Conservation (phyloP, 139 green algal species). For the Picochlorum sp. region DNA sequence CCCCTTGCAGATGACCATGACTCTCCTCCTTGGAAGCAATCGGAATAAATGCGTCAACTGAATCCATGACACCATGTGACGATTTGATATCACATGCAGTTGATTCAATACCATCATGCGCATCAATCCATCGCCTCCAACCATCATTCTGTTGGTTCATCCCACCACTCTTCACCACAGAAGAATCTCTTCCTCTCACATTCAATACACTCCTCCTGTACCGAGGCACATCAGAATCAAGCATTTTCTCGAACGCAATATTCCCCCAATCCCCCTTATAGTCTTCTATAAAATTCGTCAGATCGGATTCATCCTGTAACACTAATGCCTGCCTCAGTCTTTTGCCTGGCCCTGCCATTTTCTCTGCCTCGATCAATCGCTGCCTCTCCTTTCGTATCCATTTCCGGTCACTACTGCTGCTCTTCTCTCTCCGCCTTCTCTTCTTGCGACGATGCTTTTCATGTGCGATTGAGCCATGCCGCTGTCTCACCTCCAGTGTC, state of each 20-base stretch:
- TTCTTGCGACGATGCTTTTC: too few relatives aligned
- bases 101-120: too few relatives aligned
- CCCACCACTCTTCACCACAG: background rate
- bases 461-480: background rate
- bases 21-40: too few relatives aligned
- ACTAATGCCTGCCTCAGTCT: background rate
- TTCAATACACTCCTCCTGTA: slow-evolving; percentile 27
- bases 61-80: too few relatives aligned
- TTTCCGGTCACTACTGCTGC: too few relatives aligned
- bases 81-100: too few relatives aligned
- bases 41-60: too few relatives aligned
- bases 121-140: background rate
- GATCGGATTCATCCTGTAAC: background rate
- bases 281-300: background rate
- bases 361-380: background rate
- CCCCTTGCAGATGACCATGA: too few relatives aligned
- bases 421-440: too few relatives aligned
- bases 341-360: background rate
- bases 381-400: background rate
- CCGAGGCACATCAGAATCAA: slow-evolving; percentile 40
- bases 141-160: background rate
- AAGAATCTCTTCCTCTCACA: background rate
- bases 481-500: background rate
- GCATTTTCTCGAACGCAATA: slow-evolving; percentile 49
- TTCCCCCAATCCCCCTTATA: slow-evolving; percentile 49